Evolutionary conservation across 441 rosid genomes (phyloP).

Genomic region (Biscutella auriculata): DNA sequence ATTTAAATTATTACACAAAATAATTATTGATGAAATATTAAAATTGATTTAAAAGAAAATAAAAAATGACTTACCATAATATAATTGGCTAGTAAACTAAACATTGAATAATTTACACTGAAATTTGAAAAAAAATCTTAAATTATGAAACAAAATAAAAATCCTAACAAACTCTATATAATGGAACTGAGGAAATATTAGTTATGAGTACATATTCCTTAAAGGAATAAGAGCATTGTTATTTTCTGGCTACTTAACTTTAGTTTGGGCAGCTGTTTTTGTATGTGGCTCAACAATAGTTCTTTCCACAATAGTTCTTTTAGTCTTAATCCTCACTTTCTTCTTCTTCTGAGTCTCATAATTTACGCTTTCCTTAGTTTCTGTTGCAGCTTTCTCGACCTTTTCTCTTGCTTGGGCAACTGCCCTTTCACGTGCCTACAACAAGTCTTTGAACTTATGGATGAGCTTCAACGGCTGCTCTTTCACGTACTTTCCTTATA

Average conservation of each 20-base stretch:
- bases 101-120: no score
- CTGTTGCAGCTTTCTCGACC: slow-evolving; percentile 80
- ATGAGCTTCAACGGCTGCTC: slow-evolving; percentile 83
- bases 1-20: no score
- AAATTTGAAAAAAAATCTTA: no score
- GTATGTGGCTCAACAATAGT: slow-evolving; percentile 39
- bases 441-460: slow-evolving; percentile 74
- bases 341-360: slow-evolving; percentile 32
- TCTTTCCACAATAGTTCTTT: slow-evolving; percentile 43
- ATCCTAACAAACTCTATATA: no score
- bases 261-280: slow-evolving; percentile 70
- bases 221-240: slow-evolving; percentile 70
- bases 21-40: no score
- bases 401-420: slow-evolving; percentile 55
- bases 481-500: slow-evolving; percentile 92
- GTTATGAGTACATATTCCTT: no score
- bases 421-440: slow-evolving; percentile 81
- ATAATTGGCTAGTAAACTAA: no score
- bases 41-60: no score
- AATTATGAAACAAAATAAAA: no score
- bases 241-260: slow-evolving; percentile 52
- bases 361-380: slow-evolving; percentile 43
- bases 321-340: slow-evolving; percentile 30
- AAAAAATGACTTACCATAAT: no score
- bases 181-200: no score